These are phyloP conservation scores for Cryphonectria nitschkei DNA, from an alignment of 2,329 filamentous ascomycete genomes.

Conservation along the genomic window DNA sequence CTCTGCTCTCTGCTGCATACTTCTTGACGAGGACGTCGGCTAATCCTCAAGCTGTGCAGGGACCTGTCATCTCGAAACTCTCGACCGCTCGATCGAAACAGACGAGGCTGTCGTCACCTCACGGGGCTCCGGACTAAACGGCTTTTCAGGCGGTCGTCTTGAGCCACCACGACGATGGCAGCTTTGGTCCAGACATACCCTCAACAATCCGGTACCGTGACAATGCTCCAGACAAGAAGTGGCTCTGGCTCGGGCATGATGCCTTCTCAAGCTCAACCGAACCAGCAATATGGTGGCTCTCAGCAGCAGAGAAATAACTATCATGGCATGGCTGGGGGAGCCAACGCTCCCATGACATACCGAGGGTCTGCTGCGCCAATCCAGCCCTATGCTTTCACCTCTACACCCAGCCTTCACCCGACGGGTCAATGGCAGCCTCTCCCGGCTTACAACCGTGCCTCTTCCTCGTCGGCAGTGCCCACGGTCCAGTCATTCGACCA, in stretches of 20 bases:
- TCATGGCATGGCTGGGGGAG: slow-evolving; percentile 54
- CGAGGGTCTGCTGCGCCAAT: slow-evolving; percentile 62
- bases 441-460: slow-evolving; percentile 49
- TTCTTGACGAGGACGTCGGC: neutral
- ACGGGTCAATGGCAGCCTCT: slow-evolving; percentile 56
- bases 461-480: slow-evolving; percentile 49
- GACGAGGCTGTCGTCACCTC: slow-evolving; percentile 8
- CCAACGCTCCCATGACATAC: slow-evolving; percentile 51
- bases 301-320: slow-evolving; percentile 54
- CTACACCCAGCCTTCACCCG: slow-evolving; percentile 67
- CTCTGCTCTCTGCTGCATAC: neutral
- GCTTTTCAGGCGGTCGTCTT: slow-evolving; percentile 33
- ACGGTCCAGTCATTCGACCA: slow-evolving; percentile 45
- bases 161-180: slow-evolving; percentile 69
- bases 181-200: slow-evolving; percentile 82
- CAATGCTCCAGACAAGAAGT: slow-evolving; percentile 76
- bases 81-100: neutral
- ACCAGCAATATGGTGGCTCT: slow-evolving; percentile 52
- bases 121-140: neutral
- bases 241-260: slow-evolving; percentile 66
- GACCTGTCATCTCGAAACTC: neutral
- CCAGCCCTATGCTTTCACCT: slow-evolving; percentile 77
- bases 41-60: neutral
- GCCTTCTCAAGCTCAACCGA: slow-evolving; percentile 53
- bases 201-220: slow-evolving; percentile 73